Percentiles rank a stretch among this genome's conserved stretches.
These are phyloP conservation scores for Trametes sanguinea DNA, from an alignment of 768 basidiomycete genomes.

Conservation along the genomic window DNA sequence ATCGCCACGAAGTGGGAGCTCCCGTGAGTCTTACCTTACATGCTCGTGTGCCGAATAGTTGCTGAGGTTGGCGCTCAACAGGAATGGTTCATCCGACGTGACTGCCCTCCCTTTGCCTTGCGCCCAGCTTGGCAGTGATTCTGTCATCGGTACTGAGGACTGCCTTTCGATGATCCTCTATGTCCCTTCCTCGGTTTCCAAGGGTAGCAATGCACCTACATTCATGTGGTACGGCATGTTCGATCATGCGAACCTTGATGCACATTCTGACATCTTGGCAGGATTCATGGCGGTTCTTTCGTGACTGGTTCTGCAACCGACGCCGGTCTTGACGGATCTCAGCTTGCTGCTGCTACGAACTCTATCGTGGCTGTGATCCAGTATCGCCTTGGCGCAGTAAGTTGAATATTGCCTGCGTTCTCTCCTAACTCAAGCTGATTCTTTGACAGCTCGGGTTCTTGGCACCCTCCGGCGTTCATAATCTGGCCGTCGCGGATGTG, in stretches of 20 bases:
- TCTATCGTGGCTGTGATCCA: constrained; percentile 83
- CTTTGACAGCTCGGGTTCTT: constrained; percentile 67
- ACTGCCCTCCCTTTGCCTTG: constrained; percentile 68
- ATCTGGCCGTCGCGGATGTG: constrained; percentile 70
- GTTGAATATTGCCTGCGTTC: constrained; percentile 30
- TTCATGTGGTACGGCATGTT: constrained; percentile 56
- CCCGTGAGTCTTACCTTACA: constrained; percentile 50
- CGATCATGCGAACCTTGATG: background rate
- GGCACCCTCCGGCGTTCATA: constrained; percentile 67
- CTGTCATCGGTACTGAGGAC: constrained; percentile 62
- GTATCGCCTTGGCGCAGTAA: constrained; percentile 78
- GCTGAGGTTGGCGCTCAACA: constrained; percentile 28
- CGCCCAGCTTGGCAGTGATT: constrained; percentile 58
- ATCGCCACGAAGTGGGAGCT: constrained; percentile 58
- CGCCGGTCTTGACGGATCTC: constrained; percentile 76
- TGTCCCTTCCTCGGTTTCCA: constrained; percentile 49
- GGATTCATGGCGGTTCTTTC: constrained; percentile 90
- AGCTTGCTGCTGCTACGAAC: constrained; percentile 65
- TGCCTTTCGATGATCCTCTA: constrained; percentile 82
- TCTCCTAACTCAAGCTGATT: constrained; percentile 12
- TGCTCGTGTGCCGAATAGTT: background rate
- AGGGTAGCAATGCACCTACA: constrained; percentile 43
- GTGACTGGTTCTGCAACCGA: constrained; percentile 67
- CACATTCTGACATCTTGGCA: constrained; percentile 30
- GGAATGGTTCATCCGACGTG: constrained; percentile 52